Base-by-base conservation (phyloP, 2,329 filamentous ascomycete genomes). In the Ampelomyces quisqualis region DNA sequence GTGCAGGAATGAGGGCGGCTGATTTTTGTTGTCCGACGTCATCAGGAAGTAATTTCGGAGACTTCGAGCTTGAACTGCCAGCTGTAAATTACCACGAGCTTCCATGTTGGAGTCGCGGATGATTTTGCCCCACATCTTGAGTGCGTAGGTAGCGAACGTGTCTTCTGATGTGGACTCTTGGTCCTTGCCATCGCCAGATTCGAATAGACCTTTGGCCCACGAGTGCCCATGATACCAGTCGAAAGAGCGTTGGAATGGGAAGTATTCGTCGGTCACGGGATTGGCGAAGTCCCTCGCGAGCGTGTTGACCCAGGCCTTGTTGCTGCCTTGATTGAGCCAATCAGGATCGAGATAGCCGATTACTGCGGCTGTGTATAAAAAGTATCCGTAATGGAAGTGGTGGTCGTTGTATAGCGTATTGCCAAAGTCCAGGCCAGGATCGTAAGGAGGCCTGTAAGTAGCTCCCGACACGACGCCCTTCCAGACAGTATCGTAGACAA, bases 151-250 rank as follows among this genome's bases (percentile, higher is more conserved):
- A 39, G 87, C 85, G 81, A 96, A 90, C 43, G 84, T 82, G 69
- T 98, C 93, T 71, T 98, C 93, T 0, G 89, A 95, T 32, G 87
- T 89, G 10, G 88, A 94, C 65, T 98, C 93, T 70, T 93, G 82
- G 68, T 93, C 84, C 70, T 90, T 91, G 55, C 88, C 87, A 64
- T 93, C 88, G 45, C 74, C 75, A 15, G 81, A 79, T 47, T 86
- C 80, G 60, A 83, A 89, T 8, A 93, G 73, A 1, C 88, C 88
- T 40, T 89, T 90, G 2, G 93, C 93, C 89, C 91, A 96, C 32
- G 86, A 91, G 75, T 97, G 93, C 1, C 93, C 93, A 59, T 64
- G 84, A 68, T 84, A 97, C 88, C 89, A 96, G 70, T 97, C 93
- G 63, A 96, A 97, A 36, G 55, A 49, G 23, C 67, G 63, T 9